A percentile compares a stretch with the other conserved stretches of the same genome.
phyloP scores from a whole-genome alignment of 1,139 yeast species.

The Wickerhamiella infanticola region DNA sequence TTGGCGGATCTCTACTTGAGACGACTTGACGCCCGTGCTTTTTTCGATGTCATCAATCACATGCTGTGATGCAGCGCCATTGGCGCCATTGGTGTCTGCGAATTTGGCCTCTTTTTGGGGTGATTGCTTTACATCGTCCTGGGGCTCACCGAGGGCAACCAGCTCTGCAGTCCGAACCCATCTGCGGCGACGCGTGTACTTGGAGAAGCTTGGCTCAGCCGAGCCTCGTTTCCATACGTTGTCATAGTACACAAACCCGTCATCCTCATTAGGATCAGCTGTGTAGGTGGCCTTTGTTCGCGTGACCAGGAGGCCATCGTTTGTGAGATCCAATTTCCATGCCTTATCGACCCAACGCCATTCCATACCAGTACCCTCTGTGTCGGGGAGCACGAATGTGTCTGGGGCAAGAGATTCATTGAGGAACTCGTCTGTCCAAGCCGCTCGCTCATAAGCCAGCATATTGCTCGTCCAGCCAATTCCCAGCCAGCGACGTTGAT shows the following conservation, averaged over 20 bases:
- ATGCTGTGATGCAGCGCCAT: too few species aligned
- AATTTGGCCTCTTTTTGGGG: not conserved
- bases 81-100: not conserved
- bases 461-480: constrained; percentile 95
- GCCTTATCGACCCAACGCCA: constrained; percentile 95
- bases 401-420: constrained; percentile 74
- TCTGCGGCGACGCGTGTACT: constrained; percentile 84
- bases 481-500: constrained; percentile 94
- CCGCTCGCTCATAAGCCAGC: constrained; percentile 79
- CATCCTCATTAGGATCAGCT: constrained; percentile 64
- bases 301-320: constrained; percentile 69
- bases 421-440: constrained; percentile 94
- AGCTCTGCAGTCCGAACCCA: constrained; percentile 94
- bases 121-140: not conserved
- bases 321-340: constrained; percentile 81
- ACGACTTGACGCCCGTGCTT: not conserved
- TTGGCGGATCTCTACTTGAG: not conserved
- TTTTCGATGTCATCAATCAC: not conserved
- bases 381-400: constrained; percentile 63
- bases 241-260: constrained; percentile 78
- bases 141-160: constrained; percentile 21
- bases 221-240: constrained; percentile 90
- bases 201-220: constrained; percentile 75
- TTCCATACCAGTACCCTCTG: constrained; percentile 48
- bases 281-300: constrained; percentile 51